Evolutionary conservation across 345 rosid genomes (phyloP).

Genomic region (Linum usitatissimum): DNA sequence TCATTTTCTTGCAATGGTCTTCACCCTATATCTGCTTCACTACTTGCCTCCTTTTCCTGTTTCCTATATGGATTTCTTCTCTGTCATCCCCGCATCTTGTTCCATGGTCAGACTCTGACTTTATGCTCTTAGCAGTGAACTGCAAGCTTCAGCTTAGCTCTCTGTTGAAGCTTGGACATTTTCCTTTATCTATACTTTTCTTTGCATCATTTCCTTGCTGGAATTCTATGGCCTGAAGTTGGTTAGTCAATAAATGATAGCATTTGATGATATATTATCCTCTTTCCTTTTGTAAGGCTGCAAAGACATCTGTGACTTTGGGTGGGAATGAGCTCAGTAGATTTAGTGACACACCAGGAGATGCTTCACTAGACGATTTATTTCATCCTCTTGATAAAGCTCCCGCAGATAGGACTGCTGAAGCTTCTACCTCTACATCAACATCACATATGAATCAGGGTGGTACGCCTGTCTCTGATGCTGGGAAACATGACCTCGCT

Average conservation of each 20-base stretch:
- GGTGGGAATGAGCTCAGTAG: slow-evolving; percentile 72
- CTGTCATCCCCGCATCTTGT: neutral
- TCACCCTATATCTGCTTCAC: no score
- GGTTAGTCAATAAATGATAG: neutral
- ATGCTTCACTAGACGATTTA: slow-evolving; percentile 92
- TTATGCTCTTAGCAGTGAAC: no score
- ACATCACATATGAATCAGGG: slow-evolving; percentile 51
- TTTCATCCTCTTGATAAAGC: slow-evolving; percentile 72
- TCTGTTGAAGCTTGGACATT: slow-evolving; percentile 5
- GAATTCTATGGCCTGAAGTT: neutral
- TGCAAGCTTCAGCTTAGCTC: slow-evolving; percentile 2
- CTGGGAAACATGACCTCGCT: slow-evolving; percentile 80
- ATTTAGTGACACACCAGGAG: slow-evolving; percentile 91
- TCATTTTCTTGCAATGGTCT: no score
- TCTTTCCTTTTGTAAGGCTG: slow-evolving; percentile 36
- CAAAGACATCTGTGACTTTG: slow-evolving; percentile 35
- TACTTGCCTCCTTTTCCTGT: neutral
- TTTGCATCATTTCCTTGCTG: neutral
- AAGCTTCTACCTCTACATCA: slow-evolving; percentile 76
- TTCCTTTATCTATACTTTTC: neutral
- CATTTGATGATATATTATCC: slow-evolving; percentile 9
- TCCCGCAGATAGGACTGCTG: slow-evolving; percentile 41
- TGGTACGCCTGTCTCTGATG: slow-evolving; percentile 39
- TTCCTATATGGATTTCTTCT: neutral
- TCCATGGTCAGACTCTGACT: neutral